Base-by-base conservation (phyloP, 2,329 filamentous ascomycete genomes). In the Monilinia polystroma region DNA sequence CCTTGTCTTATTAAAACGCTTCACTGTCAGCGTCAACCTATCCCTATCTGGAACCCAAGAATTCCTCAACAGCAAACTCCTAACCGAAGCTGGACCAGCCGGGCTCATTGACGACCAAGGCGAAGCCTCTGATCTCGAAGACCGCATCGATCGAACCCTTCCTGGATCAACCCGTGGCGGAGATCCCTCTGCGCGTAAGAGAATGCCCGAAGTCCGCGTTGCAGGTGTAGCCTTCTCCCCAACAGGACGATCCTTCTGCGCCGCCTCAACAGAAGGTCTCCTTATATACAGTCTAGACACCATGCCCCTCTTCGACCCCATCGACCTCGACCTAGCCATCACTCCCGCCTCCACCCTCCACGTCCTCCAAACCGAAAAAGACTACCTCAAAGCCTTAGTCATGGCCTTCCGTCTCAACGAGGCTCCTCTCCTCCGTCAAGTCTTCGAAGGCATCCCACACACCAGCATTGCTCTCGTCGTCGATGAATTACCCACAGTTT, bases 371-470 rank as follows among this genome's bases (percentile, higher is more conserved):
- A 81, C 79, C 53, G 87, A 93, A 66, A 85, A 85, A 69, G 91
- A 97, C 75, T 96, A 91, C 78, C 85, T 98, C 70, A 96, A 95
- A 79, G 94, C 95, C 0, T 82, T 99, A 7, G 88, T 97, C 70
- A 99, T 99, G 95, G 90, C 93, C 1, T 99, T 99, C 83, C 90
- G 96, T 7, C 87, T 99, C 67, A 97, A 97, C 79, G 92, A 96
- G 77, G 84, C 87, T 5, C 86, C 88, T 29, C 83, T 99, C 57
- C 87, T 97, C 69, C 90, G 90, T 73, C 87, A 88, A 64, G 91
- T 97, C 23, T 98, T 97, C 80, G 90, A 96, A 78, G 85, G 87
- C 2, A 89, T 94, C 32, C 93, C 95, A 1, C 83, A 89, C 53
- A 78, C 82, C 2, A 90, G 94, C 71, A 90, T 98, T 57, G 76